A percentile compares a stretch with the other conserved stretches of the same genome.
Conservation (phyloP, 495 filamentous ascomycete species). For the Oidiodendron maius region DNA sequence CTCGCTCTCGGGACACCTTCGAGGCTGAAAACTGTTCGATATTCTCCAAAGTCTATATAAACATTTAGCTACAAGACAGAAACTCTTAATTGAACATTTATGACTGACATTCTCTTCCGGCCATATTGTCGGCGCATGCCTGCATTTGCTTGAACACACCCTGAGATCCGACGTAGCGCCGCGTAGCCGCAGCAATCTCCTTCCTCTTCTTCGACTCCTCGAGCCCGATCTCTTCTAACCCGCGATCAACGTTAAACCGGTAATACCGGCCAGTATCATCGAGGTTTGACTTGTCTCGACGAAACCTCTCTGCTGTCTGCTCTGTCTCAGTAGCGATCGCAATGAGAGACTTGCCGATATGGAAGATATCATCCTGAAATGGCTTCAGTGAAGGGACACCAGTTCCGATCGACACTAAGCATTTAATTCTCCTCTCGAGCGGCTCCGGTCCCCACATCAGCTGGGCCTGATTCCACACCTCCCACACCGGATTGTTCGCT, state of each 20-base stretch:
- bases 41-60: conserved; percentile 4
- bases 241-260: conserved; percentile 40
- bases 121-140: conserved; percentile 15
- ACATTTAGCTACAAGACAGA: neutral
- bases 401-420: conserved; percentile 42
- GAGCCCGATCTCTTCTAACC: conserved; percentile 36
- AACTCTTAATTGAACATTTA: neutral
- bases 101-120: conserved; percentile 3
- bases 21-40: neutral
- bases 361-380: conserved; percentile 22
- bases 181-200: conserved; percentile 34
- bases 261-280: conserved; percentile 31
- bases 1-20: conserved; percentile 2
- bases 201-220: conserved; percentile 32
- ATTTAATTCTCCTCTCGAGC: conserved; percentile 31
- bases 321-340: conserved; percentile 35
- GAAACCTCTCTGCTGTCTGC: conserved; percentile 31
- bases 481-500: conserved; percentile 41
- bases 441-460: conserved; percentile 28
- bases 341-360: conserved; percentile 24
- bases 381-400: conserved; percentile 31
- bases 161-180: conserved; percentile 31
- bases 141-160: conserved; percentile 33
- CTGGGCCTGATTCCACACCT: conserved; percentile 39
- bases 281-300: conserved; percentile 30